Base-by-base conservation (phyloP, 305 asterid species). In the Salvia sclarea region DNA sequence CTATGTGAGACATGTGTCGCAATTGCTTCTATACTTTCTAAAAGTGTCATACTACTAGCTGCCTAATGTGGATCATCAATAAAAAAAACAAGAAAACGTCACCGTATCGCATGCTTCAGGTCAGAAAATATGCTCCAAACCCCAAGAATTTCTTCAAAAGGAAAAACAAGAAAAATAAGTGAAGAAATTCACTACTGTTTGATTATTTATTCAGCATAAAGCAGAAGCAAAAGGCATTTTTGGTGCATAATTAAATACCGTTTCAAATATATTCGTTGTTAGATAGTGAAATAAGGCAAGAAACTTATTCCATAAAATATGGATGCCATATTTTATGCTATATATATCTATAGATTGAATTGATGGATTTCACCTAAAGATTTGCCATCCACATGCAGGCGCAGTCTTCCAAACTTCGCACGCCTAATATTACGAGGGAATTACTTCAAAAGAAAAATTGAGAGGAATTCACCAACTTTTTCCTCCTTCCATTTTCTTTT, bases 51-150 rank as follows among this genome's bases (percentile, higher is more conserved):
- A 10, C 40, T 25, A 41, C 16, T 12, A 41, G 16, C 1, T 14
- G 18, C 17, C 20, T 45, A 10, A 8, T 45, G 52, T 8, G 10
- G 40, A 35, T 35, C 40, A 33, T 5, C 38, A 33, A 33, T 35
- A 35, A 45, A 45, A 25, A 48, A 65, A 53, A 60, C 21, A 53
- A 66, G 38, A 63, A 66, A 35, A 66, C 71, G 63, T 53, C 63
- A 66, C 21, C 71, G 52, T 64, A 64, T 49, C 53, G 30, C 53
- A 49, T 9, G 56, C 4, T 20, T 50, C 8, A 50, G 14, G 30
- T 21, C 33, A 52, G 20, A 20, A 18, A 20, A 40, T 55, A 14
- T 53, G 17, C 53, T 53, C 33, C 28, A 12, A 56, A 22, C 6
- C 57, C 73, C 58, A 68, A 55, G 2, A 41, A 25, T 14, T 68